These are phyloP conservation scores for Aeminium ludgeri DNA, from an alignment of 495 filamentous ascomycete genomes.

Conservation along the genomic window DNA sequence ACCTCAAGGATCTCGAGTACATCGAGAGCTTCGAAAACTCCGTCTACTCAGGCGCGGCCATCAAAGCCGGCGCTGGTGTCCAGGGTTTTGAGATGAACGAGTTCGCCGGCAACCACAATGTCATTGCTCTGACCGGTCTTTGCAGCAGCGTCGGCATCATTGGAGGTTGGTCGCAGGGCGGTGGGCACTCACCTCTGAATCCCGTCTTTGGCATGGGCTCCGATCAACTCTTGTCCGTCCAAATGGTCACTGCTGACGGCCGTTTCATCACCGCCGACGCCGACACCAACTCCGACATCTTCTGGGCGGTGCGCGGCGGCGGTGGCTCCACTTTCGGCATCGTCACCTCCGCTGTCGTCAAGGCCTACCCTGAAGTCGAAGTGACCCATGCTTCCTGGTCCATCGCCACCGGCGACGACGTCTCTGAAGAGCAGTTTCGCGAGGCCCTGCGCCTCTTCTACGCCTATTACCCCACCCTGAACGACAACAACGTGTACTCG, in stretches of 20 bases:
- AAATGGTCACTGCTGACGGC: conserved; percentile 13
- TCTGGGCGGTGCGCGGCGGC: conserved; percentile 14
- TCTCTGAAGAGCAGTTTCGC: too few relatives aligned
- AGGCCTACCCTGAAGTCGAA: conserved; percentile 6
- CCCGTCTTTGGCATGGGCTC: conserved; percentile 9
- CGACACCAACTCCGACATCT: conserved; percentile 13
- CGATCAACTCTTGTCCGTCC: conserved; percentile 10
- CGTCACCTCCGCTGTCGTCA: conserved; percentile 5
- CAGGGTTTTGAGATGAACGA: conserved; percentile 9
- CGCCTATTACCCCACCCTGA: too few relatives aligned
- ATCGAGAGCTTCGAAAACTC: conserved; percentile 3
- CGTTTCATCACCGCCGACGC: conserved; percentile 10
- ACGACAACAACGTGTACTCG: too few relatives aligned
- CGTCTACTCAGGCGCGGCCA: conserved; percentile 23
- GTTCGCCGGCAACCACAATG: conserved; percentile 1
- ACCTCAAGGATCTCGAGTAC: conserved; percentile 21
- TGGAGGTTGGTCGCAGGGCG: conserved; percentile 12
- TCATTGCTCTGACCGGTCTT: conserved; percentile 9
- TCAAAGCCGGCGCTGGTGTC: conserved; percentile 26
- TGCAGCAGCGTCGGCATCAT: conserved; percentile 6
- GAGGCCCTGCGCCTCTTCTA: too few relatives aligned
- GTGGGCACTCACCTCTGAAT: conserved; percentile 9
- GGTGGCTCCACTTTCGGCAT: conserved; percentile 11
- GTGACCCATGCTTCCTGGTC: too few relatives aligned
- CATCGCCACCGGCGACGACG: too few relatives aligned